Evolutionary conservation across 108 stramenopile species (phyloP).

Genomic region (Skeletonema potamos): DNA sequence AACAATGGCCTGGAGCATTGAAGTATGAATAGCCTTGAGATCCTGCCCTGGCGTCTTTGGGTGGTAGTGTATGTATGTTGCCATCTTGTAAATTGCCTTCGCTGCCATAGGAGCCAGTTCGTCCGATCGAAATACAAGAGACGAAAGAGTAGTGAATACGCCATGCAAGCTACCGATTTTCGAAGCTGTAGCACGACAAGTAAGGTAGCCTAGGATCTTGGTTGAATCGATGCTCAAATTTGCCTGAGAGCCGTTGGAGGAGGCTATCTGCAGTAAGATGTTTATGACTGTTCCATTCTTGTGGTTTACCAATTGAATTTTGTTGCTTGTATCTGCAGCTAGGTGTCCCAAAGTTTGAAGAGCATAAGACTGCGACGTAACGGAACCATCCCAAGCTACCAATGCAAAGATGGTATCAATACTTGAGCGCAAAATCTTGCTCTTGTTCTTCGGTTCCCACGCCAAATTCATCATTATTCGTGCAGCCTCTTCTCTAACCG

Average conservation of each 20-base stretch:
- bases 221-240: conserved; percentile 11
- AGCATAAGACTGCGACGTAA: conserved; percentile 14
- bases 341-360: conserved; percentile 19
- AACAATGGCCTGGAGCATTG: conserved; percentile 25
- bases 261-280: conserved; percentile 12
- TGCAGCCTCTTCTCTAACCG: conserved; percentile 35
- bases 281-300: conserved; percentile 21
- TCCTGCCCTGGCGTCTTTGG: neutral
- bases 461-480: conserved; percentile 29
- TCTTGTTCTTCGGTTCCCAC: conserved; percentile 32
- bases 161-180: conserved; percentile 11
- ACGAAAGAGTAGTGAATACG: conserved; percentile 27
- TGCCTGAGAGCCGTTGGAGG: neutral
- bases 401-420: conserved; percentile 8
- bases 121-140: conserved; percentile 29
- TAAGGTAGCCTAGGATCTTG: conserved; percentile 20
- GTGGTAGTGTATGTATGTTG: conserved; percentile 19
- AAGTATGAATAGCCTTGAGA: conserved; percentile 2
- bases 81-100: conserved; percentile 23
- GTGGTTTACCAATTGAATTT: conserved; percentile 22
- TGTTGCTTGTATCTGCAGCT: conserved; percentile 19
- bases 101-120: conserved; percentile 20
- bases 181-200: conserved; percentile 26
- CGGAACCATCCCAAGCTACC: neutral
- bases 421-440: conserved; percentile 19